Conservation (phyloP, 2,329 filamentous ascomycete genomes). For the Fusarium guadeloupense region DNA sequence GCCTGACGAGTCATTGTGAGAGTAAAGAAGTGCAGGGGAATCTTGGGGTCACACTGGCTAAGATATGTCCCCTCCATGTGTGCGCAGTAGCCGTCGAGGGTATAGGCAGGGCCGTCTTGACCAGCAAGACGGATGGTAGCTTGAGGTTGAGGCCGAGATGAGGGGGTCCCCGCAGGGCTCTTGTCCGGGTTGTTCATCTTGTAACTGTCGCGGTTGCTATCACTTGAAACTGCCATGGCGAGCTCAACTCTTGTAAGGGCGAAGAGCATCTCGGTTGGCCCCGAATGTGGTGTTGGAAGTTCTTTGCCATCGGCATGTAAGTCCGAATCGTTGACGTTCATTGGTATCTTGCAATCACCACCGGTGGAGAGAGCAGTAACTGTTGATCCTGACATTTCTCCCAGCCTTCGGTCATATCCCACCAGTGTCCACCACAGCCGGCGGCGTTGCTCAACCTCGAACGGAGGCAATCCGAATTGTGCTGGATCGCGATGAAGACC, state of each 20-base stretch:
- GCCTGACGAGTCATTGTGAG: slow-evolving; percentile 65
- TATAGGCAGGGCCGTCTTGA: slow-evolving; percentile 58
- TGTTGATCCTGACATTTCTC: slow-evolving; percentile 70
- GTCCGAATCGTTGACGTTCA: slow-evolving; percentile 71
- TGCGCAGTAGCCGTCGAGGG: slow-evolving; percentile 62
- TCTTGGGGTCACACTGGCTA: slow-evolving; percentile 64
- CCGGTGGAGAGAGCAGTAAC: slow-evolving; percentile 65
- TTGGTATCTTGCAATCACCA: slow-evolving; percentile 64
- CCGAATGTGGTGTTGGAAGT: slow-evolving; percentile 57
- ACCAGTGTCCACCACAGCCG: slow-evolving; percentile 79
- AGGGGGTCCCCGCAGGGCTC: slow-evolving; percentile 35
- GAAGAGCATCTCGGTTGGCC: slow-evolving; percentile 69
- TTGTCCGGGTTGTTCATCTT: slow-evolving; percentile 45
- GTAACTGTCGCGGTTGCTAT: slow-evolving; percentile 52
- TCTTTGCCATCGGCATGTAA: slow-evolving; percentile 66
- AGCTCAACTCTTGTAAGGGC: slow-evolving; percentile 66
- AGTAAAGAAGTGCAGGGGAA: slow-evolving; percentile 68
- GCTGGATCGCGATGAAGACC: slow-evolving; percentile 72
- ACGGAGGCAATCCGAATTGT: slow-evolving; percentile 61
- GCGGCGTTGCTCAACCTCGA: slow-evolving; percentile 75
- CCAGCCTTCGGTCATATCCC: slow-evolving; percentile 73
- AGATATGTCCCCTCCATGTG: slow-evolving; percentile 67
- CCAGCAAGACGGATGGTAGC: slow-evolving; percentile 58
- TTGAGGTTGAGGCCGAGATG: slow-evolving; percentile 39
- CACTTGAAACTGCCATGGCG: slow-evolving; percentile 62